Conservation (phyloP, 2,329 filamentous ascomycete species). For the Berkeleyomyces basicola region DNA sequence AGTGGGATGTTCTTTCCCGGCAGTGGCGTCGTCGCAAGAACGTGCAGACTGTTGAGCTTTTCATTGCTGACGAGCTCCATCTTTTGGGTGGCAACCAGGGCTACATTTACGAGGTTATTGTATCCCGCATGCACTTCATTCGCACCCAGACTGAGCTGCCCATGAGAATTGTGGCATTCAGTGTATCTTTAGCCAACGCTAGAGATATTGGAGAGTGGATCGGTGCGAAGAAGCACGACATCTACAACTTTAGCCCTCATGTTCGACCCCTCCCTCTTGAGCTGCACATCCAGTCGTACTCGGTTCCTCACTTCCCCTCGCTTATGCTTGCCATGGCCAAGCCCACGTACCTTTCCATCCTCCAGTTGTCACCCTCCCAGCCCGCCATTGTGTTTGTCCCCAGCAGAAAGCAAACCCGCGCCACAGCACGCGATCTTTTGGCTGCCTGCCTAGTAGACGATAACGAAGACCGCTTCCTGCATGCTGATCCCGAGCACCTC, state of each 20-base stretch:
- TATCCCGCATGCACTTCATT: conserved; percentile 97
- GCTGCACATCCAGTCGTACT: conserved; percentile 88
- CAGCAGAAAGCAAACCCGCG: conserved; percentile 79
- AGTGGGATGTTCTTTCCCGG: conserved; percentile 91
- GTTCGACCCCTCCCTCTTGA: conserved; percentile 79
- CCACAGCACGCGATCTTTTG: conserved; percentile 72
- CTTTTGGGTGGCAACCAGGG: conserved; percentile 75
- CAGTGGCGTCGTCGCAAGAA: conserved; percentile 97
- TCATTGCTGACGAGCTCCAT: conserved; percentile 91
- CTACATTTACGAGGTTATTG: conserved; percentile 86
- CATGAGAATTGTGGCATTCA: conserved; percentile 75
- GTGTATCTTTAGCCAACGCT: conserved; percentile 83
- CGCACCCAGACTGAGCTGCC: conserved; percentile 71
- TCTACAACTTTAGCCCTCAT: conserved; percentile 95
- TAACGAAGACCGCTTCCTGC: conserved; percentile 83
- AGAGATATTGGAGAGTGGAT: conserved; percentile 96
- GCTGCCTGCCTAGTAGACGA: conserved; percentile 78
- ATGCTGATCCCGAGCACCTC: conserved; percentile 69
- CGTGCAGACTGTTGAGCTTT: conserved; percentile 72
- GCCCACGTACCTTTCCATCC: conserved; percentile 76
- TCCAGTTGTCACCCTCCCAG: conserved; percentile 75
- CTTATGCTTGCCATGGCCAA: conserved; percentile 98
- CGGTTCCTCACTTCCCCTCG: conserved; percentile 90
- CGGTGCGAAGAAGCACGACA: conserved; percentile 91
- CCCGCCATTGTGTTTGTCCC: conserved; percentile 86